Evolutionary conservation across 192 early-diverging fungal genomes (phyloP).

Genomic region (Martensiomyces pterosporus): DNA sequence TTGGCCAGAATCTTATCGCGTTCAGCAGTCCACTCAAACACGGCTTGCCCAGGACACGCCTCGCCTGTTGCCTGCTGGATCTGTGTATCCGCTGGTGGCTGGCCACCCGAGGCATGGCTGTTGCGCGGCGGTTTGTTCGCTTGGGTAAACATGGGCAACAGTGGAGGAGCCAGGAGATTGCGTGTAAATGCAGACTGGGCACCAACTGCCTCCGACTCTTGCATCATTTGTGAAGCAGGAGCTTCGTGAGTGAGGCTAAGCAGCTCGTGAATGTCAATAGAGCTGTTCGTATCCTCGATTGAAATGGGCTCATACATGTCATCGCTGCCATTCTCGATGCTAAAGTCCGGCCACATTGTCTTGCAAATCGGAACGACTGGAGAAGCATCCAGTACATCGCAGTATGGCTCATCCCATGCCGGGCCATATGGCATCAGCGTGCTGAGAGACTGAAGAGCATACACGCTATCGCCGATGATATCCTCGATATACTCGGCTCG

Average conservation of each 20-base stretch:
- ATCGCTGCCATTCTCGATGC: conserved; percentile 4
- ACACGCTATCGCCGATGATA: conserved; percentile 36
- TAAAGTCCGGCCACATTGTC: conserved; percentile 45
- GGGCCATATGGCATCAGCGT: conserved; percentile 26
- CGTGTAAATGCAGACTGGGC: conserved; percentile 37
- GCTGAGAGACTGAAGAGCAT: conserved; percentile 25
- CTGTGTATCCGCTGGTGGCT: conserved; percentile 34
- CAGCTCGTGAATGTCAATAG: conserved; percentile 18
- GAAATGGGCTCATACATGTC: too few species aligned
- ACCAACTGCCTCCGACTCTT: conserved; percentile 18
- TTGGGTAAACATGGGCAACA: conserved; percentile 46
- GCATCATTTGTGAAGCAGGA: background rate
- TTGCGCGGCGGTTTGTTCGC: conserved; percentile 32
- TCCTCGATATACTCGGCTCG: conserved; percentile 21
- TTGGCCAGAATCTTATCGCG: conserved; percentile 39
- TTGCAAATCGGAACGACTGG: conserved; percentile 47
- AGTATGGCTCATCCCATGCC: conserved; percentile 37
- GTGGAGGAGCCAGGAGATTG: conserved; percentile 36
- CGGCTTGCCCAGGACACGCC: conserved; percentile 40
- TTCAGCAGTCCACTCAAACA: conserved; percentile 43
- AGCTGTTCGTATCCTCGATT: conserved; percentile 5
- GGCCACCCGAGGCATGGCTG: conserved; percentile 15
- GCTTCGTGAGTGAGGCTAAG: conserved; percentile 16
- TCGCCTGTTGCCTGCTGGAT: conserved; percentile 34
- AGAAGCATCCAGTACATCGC: conserved; percentile 38